phyloP scores from a whole-genome alignment of 148 eudicot species.

The Oxyria digyna region DNA sequence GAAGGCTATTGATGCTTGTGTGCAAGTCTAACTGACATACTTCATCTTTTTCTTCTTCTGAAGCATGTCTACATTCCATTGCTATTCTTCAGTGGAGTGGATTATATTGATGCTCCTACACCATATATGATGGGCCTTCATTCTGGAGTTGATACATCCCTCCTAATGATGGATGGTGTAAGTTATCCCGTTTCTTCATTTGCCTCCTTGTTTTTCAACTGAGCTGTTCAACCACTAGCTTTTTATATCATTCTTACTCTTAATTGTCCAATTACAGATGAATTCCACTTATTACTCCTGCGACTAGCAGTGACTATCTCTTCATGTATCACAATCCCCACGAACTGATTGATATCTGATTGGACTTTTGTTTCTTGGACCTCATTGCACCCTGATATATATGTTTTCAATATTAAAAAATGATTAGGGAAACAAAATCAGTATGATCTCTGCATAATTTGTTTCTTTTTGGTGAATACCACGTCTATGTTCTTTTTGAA shows the following conservation, averaged over 20 bases:
- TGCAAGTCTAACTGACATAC: constrained; percentile 39
- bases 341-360: not conserved
- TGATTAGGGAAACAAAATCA: not conserved
- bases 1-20: constrained; percentile 4
- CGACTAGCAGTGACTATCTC: not conserved
- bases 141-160: constrained; percentile 92
- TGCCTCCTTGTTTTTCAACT: not conserved
- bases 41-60: constrained; percentile 32
- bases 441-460: not conserved
- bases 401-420: not conserved
- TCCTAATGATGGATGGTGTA: constrained; percentile 95
- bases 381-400: not conserved
- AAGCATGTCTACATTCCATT: constrained; percentile 99
- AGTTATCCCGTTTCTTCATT: constrained; percentile 20
- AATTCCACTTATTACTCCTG: not conserved
- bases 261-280: not conserved
- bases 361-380: not conserved
- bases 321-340: not conserved
- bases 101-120: constrained; percentile 99
- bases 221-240: not conserved
- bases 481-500: not conserved
- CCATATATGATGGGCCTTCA: constrained; percentile 99
- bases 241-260: not conserved
- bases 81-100: constrained; percentile 99
- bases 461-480: not conserved